A percentile compares a stretch with the other conserved stretches of the same genome.
These are phyloP conservation scores for Solanum ossicruentum DNA, from an alignment of 257 asterid genomes.

Conservation along the genomic window DNA sequence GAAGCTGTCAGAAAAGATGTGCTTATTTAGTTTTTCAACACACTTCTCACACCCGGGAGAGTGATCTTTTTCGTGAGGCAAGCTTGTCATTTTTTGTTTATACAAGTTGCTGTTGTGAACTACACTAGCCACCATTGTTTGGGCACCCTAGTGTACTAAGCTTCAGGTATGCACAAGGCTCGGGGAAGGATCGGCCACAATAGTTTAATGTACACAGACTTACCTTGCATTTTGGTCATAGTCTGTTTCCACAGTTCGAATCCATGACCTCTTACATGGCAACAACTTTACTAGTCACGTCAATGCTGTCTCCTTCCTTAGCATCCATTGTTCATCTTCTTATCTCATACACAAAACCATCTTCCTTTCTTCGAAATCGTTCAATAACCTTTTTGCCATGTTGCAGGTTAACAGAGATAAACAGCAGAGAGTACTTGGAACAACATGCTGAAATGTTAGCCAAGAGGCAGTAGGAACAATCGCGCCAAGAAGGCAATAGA, in stretches of 20 bases:
- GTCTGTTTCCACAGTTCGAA: not conserved
- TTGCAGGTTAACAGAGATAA: conserved; percentile 47
- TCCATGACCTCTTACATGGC: not conserved
- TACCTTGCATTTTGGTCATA: not conserved
- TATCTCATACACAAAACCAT: not conserved
- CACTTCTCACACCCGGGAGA: not conserved
- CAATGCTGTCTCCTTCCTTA: not conserved
- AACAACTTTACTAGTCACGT: not conserved
- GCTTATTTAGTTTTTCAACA: not conserved
- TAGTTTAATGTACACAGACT: not conserved
- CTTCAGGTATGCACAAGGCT: not conserved
- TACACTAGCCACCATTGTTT: not conserved
- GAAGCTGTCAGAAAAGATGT: not conserved
- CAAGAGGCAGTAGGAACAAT: conserved; percentile 3
- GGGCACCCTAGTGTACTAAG: not conserved
- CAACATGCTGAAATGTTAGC: conserved; percentile 43
- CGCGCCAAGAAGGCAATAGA: not conserved
- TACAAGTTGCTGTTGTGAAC: not conserved
- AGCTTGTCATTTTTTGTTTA: not conserved
- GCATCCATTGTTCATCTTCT: not conserved
- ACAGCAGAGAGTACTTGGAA: conserved; percentile 69
- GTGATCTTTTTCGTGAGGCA: not conserved
- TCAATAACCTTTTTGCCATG: not conserved
- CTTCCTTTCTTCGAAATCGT: not conserved
- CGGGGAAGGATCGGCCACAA: not conserved